Percentiles rank a stretch among this genome's conserved stretches.
Conservation (phyloP, 2,329 filamentous ascomycete species). For the Pseudofabraea citricarpa region DNA sequence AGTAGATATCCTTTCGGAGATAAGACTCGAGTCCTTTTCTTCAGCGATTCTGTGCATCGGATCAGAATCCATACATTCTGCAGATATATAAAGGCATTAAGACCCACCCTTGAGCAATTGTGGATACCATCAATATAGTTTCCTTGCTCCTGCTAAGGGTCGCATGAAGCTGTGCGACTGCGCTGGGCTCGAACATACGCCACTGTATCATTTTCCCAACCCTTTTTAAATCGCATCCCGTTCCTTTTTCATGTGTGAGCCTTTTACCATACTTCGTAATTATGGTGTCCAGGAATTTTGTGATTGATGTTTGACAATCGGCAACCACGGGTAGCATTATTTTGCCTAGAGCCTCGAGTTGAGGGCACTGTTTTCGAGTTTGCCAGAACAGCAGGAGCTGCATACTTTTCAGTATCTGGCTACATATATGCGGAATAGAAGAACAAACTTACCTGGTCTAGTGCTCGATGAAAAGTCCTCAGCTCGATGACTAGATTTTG, state of each 20-base stretch:
- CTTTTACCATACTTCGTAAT: neutral
- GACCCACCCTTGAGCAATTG: too few relatives aligned
- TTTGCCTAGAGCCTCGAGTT: slow-evolving; percentile 5
- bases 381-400: slow-evolving; percentile 6
- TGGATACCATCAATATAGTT: neutral
- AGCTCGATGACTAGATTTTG: slow-evolving; percentile 8
- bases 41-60: too few relatives aligned
- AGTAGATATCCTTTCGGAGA: too few relatives aligned
- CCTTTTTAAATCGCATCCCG: too few relatives aligned
- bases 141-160: neutral
- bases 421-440: neutral
- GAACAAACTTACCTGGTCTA: slow-evolving; percentile 7
- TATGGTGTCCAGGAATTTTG: neutral
- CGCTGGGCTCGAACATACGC: neutral
- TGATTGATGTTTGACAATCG: neutral
- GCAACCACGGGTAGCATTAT: neutral
- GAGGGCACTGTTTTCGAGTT: slow-evolving; percentile 1
- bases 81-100: too few relatives aligned
- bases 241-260: neutral
- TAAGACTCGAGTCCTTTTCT: too few relatives aligned
- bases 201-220: neutral
- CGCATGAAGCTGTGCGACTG: too few relatives aligned
- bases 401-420: neutral
- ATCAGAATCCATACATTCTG: too few relatives aligned
- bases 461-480: slow-evolving; percentile 3